phyloP scores from a whole-genome alignment of 148 eudicot genomes.

The Mesembryanthemum crystallinum region DNA sequence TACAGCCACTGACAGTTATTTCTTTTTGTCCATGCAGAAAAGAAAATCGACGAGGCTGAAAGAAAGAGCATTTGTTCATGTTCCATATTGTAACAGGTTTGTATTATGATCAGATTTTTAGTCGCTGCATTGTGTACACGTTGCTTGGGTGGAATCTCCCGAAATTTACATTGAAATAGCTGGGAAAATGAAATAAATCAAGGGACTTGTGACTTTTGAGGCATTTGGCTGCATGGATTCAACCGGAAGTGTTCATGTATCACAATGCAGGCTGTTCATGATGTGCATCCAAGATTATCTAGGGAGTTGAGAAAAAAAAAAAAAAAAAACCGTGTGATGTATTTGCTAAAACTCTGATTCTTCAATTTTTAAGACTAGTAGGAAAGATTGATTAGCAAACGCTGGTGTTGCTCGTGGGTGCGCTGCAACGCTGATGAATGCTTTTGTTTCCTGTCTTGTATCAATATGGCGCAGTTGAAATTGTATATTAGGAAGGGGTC shows the following conservation, averaged over 20 bases:
- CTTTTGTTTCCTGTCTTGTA: background rate
- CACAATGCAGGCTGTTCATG: constrained; percentile 14
- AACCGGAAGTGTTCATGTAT: constrained; percentile 17
- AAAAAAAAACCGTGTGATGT: constrained; percentile 20
- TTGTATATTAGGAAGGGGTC: constrained; percentile 20
- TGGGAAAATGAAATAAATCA: background rate
- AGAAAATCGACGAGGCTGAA: constrained; percentile 59
- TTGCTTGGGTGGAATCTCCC: constrained; percentile 13
- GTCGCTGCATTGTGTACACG: constrained; percentile 12
- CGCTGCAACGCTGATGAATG: background rate
- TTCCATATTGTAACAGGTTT: constrained; percentile 53
- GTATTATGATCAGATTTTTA: constrained; percentile 7
- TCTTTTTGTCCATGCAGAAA: constrained; percentile 43
- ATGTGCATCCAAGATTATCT: constrained; percentile 13
- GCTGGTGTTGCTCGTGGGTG: constrained; percentile 4
- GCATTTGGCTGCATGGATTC: constrained; percentile 9
- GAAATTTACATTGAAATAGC: background rate
- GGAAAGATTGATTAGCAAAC: constrained; percentile 15
- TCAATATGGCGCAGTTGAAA: constrained; percentile 4
- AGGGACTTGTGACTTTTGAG: constrained; percentile 13
- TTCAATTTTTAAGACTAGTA: background rate
- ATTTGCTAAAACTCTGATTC: constrained; percentile 10
- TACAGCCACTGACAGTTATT: constrained; percentile 6
- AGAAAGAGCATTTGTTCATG: constrained; percentile 52
- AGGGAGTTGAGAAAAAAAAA: constrained; percentile 1